Percentiles rank a stretch among this genome's conserved stretches.
These are phyloP conservation scores for Hemileccinum rubropunctum DNA, from an alignment of 768 basidiomycete genomes.

Conservation along the genomic window DNA sequence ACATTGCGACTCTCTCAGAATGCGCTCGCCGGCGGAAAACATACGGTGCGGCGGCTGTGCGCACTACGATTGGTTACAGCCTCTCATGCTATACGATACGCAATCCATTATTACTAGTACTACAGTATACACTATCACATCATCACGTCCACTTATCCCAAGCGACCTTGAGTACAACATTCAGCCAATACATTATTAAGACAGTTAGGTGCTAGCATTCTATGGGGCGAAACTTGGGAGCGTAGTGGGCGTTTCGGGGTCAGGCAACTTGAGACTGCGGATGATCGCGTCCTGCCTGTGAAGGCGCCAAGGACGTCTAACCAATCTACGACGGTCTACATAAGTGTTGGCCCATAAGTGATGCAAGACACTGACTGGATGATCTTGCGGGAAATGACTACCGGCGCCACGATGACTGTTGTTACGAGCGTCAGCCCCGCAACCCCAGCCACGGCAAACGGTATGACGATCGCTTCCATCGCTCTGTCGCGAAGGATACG, in stretches of 20 bases:
- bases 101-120: no score
- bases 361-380: background rate
- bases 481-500: background rate
- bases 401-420: background rate
- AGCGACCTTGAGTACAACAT: no score
- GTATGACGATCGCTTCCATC: conserved; percentile 3
- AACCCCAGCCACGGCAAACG: background rate
- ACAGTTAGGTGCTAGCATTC: background rate
- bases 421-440: background rate
- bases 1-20: no score
- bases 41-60: no score
- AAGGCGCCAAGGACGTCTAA: conserved; percentile 6
- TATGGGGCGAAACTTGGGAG: background rate
- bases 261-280: background rate
- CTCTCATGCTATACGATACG: no score
- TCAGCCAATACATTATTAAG: no score
- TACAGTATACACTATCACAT: no score
- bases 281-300: conserved; percentile 3
- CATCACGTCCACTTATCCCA: no score
- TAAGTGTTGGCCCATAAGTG: background rate
- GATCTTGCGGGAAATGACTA: background rate
- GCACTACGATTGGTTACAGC: no score
- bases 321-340: background rate
- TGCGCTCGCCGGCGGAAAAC: no score
- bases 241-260: background rate